Evolutionary conservation across 73 alveolate species (phyloP).

Genomic region (Diophrys appendiculata): DNA sequence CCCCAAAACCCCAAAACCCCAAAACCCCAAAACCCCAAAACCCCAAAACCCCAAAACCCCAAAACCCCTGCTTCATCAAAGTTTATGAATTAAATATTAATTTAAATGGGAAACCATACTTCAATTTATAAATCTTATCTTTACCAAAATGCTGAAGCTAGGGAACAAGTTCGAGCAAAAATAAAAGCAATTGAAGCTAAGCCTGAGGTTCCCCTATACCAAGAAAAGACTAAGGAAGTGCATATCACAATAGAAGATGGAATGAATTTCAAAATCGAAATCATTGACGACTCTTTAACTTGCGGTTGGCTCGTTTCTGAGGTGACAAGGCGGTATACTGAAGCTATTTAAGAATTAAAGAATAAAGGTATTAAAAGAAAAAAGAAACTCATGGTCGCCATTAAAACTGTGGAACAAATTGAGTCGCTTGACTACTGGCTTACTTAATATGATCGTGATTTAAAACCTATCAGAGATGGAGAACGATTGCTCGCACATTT

Average conservation of each 20-base stretch:
- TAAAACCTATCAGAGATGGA: constrained; percentile 26
- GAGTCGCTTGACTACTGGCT: constrained; percentile 59
- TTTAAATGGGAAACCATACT: constrained; percentile 18
- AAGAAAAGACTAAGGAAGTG: not conserved
- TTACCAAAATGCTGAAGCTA: not conserved
- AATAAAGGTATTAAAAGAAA: not conserved
- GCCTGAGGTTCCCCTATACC: not conserved
- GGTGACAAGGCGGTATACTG: constrained; percentile 31
- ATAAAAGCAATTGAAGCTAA: not conserved
- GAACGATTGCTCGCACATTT: constrained; percentile 39
- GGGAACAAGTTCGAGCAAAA: not conserved
- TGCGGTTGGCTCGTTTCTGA: constrained; percentile 61
- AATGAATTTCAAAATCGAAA: constrained; percentile 8
- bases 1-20: too few relatives aligned
- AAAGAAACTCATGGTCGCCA: constrained; percentile 54
- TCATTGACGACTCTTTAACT: constrained; percentile 23
- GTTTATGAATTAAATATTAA: too few relatives aligned
- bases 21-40: too few relatives aligned
- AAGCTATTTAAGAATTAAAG: not conserved
- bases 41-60: too few relatives aligned
- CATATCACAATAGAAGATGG: constrained; percentile 1
- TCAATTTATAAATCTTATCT: constrained; percentile 2
- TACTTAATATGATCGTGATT: constrained; percentile 38
- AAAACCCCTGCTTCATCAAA: too few relatives aligned
- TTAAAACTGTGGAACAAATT: constrained; percentile 34